phyloP scores from a whole-genome alignment of 352 stramenopile genomes.

The Pythium coloratum region DNA sequence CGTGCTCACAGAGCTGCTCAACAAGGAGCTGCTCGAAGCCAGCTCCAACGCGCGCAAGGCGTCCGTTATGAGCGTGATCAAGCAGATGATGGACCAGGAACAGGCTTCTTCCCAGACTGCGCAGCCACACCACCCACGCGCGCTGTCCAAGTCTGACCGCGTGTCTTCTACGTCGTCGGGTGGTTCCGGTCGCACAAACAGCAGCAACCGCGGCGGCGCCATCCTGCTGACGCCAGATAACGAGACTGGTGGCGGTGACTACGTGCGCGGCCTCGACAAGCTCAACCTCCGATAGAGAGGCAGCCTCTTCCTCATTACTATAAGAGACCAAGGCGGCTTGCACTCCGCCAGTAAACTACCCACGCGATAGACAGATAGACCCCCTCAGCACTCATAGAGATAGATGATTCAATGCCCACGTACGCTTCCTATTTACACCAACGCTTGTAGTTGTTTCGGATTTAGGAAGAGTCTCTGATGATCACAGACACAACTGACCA shows the following conservation, averaged over 20 bases:
- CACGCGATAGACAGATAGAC: conserved; percentile 3
- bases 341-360: not conserved
- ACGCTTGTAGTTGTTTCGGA: not conserved
- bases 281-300: not conserved
- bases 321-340: not conserved
- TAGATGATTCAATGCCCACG: conserved; percentile 6
- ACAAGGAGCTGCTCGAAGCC: conserved; percentile 37
- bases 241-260: not conserved
- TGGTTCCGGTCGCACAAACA: not conserved
- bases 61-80: conserved; percentile 52
- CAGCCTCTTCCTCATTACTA: not conserved
- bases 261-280: not conserved
- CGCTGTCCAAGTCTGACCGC: not conserved
- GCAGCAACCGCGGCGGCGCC: conserved; percentile 10
- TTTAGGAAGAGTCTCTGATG: too few species aligned
- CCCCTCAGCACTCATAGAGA: not conserved
- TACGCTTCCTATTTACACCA: conserved; percentile 5
- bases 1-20: conserved; percentile 45
- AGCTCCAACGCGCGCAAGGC: conserved; percentile 36
- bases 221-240: conserved; percentile 14
- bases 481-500: too few species aligned
- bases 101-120: conserved; percentile 3
- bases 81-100: conserved; percentile 53
- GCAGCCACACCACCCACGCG: not conserved
- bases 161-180: not conserved